Conservation (phyloP, 2,329 filamentous ascomycete genomes). For the Aspergillus cejpii region DNA sequence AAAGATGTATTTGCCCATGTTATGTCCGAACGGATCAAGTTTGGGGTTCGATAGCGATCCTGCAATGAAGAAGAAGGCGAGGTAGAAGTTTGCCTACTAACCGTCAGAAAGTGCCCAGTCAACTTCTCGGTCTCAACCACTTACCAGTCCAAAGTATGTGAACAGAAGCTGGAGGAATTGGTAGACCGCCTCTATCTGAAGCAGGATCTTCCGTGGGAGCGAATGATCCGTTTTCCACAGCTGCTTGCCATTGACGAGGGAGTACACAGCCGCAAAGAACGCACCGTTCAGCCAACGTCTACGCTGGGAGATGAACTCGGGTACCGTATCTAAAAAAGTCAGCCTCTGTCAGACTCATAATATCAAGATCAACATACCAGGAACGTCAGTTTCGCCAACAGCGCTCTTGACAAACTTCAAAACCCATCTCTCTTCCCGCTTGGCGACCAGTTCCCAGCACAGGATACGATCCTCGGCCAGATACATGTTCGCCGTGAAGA, state of each 20-base stretch:
- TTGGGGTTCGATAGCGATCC: slow-evolving; percentile 73
- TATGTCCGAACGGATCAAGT: slow-evolving; percentile 86
- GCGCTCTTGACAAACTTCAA: slow-evolving; percentile 96
- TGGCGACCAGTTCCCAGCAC: slow-evolving; percentile 95
- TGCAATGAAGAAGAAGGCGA: slow-evolving; percentile 96
- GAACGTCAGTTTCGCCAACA: slow-evolving; percentile 95
- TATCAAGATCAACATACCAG: slow-evolving; percentile 51
- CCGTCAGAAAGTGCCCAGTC: slow-evolving; percentile 11
- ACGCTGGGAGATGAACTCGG: slow-evolving; percentile 95
- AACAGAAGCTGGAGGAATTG: slow-evolving; percentile 89
- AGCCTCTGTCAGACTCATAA: slow-evolving; percentile 3
- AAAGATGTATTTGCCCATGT: slow-evolving; percentile 79
- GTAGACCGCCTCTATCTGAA: slow-evolving; percentile 93
- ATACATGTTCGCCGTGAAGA: slow-evolving; percentile 99
- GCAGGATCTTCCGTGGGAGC: slow-evolving; percentile 74
- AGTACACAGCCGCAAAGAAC: slow-evolving; percentile 98
- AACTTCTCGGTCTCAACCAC: slow-evolving; percentile 11
- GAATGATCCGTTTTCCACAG: slow-evolving; percentile 92
- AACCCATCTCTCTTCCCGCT: slow-evolving; percentile 90
- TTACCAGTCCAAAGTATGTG: slow-evolving; percentile 84
- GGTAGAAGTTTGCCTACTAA: slow-evolving; percentile 80
- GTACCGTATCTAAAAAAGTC: slow-evolving; percentile 62
- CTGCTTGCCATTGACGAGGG: slow-evolving; percentile 87
- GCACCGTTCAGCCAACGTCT: slow-evolving; percentile 96
- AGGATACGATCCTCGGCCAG: slow-evolving; percentile 97